Conservation (phyloP, 2,329 filamentous ascomycete genomes). For the Aspergillus fumigatiaffinis region DNA sequence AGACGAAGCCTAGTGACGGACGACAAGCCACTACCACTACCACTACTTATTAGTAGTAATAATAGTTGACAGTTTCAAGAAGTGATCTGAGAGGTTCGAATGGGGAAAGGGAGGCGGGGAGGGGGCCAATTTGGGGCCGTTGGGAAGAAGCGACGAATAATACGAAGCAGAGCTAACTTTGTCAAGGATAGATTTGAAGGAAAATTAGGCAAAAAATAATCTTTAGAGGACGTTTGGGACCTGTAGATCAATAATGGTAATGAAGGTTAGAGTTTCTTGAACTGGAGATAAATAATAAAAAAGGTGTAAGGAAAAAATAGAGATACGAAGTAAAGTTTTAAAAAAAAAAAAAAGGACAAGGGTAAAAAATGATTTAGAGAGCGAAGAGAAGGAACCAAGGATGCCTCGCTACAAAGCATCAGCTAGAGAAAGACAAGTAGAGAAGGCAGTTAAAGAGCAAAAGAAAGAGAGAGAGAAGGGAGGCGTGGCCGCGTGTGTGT, state of each 20-base stretch:
- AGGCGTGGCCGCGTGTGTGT: background rate
- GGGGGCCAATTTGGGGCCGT: background rate
- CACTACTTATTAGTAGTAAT: background rate
- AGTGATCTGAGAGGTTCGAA: background rate
- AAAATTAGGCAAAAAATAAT: background rate
- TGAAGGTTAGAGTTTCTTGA: constrained; percentile 5
- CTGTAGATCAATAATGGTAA: background rate
- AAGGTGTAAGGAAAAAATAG: constrained; percentile 17
- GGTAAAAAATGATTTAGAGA: constrained; percentile 24
- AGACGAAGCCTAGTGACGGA: background rate
- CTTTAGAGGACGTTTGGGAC: background rate
- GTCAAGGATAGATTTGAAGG: background rate
- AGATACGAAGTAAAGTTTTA: constrained; percentile 2
- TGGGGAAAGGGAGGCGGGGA: background rate
- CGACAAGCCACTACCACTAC: background rate
- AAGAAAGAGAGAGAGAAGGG: constrained; percentile 13
- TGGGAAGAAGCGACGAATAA: constrained; percentile 1
- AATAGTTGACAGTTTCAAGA: background rate
- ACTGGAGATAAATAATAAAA: constrained; percentile 10
- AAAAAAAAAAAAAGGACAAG: constrained; percentile 17
- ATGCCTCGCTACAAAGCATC: constrained; percentile 13
- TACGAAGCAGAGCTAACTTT: background rate
- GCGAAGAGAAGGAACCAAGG: constrained; percentile 17
- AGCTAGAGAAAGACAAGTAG: background rate
- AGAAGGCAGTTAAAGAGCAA: constrained; percentile 1